Conservation (phyloP, 1,284 basidiomycete species). For the Pseudozyma tsukubaensis region DNA sequence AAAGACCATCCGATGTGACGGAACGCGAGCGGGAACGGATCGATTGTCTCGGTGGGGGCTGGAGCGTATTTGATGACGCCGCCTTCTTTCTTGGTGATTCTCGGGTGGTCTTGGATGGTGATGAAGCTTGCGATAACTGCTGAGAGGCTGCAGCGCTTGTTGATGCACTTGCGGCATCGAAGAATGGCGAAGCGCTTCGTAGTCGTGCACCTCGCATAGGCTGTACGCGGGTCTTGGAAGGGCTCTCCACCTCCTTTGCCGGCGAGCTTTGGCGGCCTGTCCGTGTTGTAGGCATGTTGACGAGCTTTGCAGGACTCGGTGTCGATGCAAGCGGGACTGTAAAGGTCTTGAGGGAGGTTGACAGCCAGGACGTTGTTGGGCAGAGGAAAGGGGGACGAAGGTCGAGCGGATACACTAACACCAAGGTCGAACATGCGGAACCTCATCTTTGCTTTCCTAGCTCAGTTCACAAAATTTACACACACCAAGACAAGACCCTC, state of each 20-base stretch:
- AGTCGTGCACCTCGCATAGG: slow-evolving; percentile 45
- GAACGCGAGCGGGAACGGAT: slow-evolving; percentile 46
- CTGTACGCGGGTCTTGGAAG: slow-evolving; percentile 43
- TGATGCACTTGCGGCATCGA: slow-evolving; percentile 22
- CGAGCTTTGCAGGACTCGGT: not conserved
- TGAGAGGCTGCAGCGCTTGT: slow-evolving; percentile 19
- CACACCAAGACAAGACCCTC: not conserved
- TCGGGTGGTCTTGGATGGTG: slow-evolving; percentile 29
- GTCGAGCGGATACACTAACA: no score
- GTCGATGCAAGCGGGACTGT: not conserved
- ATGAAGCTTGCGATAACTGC: slow-evolving; percentile 18
- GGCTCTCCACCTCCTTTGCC: slow-evolving; percentile 30
- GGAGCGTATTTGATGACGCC: slow-evolving; percentile 21
- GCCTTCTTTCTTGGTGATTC: slow-evolving; percentile 36
- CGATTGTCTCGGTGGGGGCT: slow-evolving; percentile 25
- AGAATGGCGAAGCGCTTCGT: slow-evolving; percentile 44
- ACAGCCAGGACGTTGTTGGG: not conserved
- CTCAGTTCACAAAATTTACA: no score
- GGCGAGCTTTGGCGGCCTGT: slow-evolving; percentile 47
- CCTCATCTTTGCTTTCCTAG: no score
- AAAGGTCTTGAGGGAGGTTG: not conserved
- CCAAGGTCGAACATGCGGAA: no score
- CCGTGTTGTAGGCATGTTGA: slow-evolving; percentile 37
- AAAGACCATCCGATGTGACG: slow-evolving; percentile 20
- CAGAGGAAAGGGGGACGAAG: no score